Conservation (phyloP, 768 basidiomycete species). For the Dendrothele bispora region DNA sequence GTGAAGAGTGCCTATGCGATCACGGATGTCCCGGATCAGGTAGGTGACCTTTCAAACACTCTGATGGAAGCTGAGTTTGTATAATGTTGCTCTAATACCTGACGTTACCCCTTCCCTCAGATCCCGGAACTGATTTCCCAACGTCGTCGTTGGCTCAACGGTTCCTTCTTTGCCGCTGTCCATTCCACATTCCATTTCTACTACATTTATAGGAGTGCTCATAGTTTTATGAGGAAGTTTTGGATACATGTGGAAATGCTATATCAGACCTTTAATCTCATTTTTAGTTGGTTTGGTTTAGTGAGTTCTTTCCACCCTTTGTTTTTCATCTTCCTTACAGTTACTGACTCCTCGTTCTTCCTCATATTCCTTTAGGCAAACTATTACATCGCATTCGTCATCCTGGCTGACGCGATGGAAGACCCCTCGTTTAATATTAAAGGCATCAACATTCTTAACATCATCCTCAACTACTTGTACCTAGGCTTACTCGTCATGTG, state of each 20-base stretch:
- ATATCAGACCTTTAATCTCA: conserved; percentile 86
- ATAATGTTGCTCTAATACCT: not conserved
- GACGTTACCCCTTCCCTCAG: conserved; percentile 25
- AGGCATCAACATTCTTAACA: conserved; percentile 71
- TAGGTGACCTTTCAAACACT: conserved; percentile 34
- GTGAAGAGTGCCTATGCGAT: conserved; percentile 93
- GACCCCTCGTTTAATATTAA: conserved; percentile 54
- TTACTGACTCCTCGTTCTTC: not conserved
- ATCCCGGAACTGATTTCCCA: conserved; percentile 94
- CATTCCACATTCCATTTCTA: conserved; percentile 92
- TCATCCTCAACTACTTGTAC: conserved; percentile 84
- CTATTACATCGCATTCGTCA: conserved; percentile 86
- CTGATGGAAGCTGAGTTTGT: too few species aligned
- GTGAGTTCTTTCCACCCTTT: conserved; percentile 40
- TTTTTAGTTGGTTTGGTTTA: conserved; percentile 91
- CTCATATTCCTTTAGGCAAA: conserved; percentile 66
- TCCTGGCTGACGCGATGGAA: conserved; percentile 76
- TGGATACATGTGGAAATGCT: conserved; percentile 95
- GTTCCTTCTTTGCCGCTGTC: conserved; percentile 96
- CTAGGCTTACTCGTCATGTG: conserved; percentile 84
- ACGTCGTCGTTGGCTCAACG: conserved; percentile 94
- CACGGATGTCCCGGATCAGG: conserved; percentile 92
- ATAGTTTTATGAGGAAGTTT: conserved; percentile 78
- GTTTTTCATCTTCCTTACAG: not conserved
- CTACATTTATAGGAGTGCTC: conserved; percentile 91